A percentile compares a stretch with the other conserved stretches of the same genome.
Conservation (phyloP, 2,329 filamentous ascomycete species). For the Colletotrichum sp. region DNA sequence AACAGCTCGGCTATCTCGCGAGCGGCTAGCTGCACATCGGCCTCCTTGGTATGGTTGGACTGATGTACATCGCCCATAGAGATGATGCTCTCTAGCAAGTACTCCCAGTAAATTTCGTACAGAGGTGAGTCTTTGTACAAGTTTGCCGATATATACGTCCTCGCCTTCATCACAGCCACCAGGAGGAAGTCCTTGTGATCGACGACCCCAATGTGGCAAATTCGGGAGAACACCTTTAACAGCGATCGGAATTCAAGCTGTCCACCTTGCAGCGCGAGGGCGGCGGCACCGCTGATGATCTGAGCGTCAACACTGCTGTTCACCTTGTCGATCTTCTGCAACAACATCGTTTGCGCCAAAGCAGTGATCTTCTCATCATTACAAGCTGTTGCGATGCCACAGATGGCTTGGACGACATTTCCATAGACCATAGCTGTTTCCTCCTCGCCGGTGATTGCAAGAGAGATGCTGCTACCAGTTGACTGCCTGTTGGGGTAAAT, state of each 20-base stretch:
- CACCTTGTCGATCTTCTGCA: constrained; percentile 93
- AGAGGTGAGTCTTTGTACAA: constrained; percentile 73
- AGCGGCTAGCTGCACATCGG: constrained; percentile 82
- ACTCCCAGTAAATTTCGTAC: constrained; percentile 82
- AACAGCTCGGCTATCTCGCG: constrained; percentile 88
- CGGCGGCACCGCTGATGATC: constrained; percentile 83
- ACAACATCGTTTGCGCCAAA: constrained; percentile 89
- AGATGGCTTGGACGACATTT: constrained; percentile 94
- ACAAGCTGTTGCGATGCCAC: constrained; percentile 82
- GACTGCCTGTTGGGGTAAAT: constrained; percentile 63
- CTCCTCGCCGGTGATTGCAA: constrained; percentile 77
- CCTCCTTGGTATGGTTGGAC: constrained; percentile 72
- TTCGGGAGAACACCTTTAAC: constrained; percentile 80
- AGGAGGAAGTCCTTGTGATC: constrained; percentile 72
- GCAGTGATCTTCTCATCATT: constrained; percentile 92
- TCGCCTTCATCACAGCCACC: constrained; percentile 79
- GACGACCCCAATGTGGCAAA: constrained; percentile 75
- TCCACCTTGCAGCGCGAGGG: constrained; percentile 77
- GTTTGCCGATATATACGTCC: constrained; percentile 76
- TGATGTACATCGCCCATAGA: constrained; percentile 88
- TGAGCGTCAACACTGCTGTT: constrained; percentile 80
- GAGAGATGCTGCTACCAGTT: constrained; percentile 78
- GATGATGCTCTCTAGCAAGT: constrained; percentile 85
- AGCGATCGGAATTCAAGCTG: constrained; percentile 84
- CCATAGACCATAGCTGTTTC: constrained; percentile 79